phyloP scores from a whole-genome alignment of 2,329 filamentous ascomycete genomes.

The Aureobasidium lini region DNA sequence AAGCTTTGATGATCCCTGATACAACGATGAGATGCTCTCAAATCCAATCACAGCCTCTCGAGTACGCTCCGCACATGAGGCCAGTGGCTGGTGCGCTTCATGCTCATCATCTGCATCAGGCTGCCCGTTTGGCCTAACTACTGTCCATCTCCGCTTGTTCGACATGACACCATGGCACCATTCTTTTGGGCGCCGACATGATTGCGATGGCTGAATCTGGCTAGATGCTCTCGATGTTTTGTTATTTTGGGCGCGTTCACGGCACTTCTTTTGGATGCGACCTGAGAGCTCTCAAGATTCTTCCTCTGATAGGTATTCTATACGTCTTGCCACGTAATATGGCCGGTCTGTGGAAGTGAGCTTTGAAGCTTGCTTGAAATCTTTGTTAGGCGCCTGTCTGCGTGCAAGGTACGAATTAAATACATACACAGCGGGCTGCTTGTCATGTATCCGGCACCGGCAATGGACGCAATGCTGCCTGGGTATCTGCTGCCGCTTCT shows the following conservation, averaged over 20 bases:
- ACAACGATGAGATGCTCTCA: neutral
- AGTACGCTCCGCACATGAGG: neutral
- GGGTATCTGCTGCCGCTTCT: neutral
- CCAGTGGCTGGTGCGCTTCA: neutral
- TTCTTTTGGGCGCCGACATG: neutral
- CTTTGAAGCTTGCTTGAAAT: constrained; percentile 2
- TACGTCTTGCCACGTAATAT: neutral
- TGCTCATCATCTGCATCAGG: neutral
- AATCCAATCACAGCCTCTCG: neutral
- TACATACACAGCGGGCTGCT: neutral
- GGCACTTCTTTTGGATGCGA: neutral
- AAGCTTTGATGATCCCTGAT: neutral
- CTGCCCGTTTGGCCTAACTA: neutral
- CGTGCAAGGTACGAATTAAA: neutral
- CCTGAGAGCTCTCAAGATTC: neutral
- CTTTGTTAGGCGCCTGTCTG: constrained; percentile 1
- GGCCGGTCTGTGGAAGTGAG: neutral
- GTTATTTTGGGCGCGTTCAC: neutral
- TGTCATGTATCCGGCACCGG: neutral
- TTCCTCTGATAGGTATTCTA: neutral
- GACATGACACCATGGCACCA: neutral
- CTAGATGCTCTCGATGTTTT: neutral
- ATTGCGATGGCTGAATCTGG: neutral
- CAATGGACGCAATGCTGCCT: neutral
- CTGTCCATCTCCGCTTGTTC: neutral